Evolutionary conservation across 2,329 filamentous ascomycete genomes (phyloP).

Genomic region (Orbilia brochopaga): DNA sequence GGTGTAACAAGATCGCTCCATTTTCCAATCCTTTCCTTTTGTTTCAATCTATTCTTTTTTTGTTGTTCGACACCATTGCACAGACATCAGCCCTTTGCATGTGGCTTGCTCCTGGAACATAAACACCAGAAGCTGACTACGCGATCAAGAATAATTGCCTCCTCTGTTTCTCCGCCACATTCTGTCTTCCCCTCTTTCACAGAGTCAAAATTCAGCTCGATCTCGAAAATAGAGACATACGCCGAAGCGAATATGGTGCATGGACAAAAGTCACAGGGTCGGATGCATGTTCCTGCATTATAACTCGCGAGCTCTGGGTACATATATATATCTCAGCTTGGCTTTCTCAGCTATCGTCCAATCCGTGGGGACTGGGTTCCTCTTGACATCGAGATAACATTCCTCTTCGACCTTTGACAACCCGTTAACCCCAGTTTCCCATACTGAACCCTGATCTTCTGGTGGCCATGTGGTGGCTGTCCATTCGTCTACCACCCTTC

Average conservation of each 20-base stretch:
- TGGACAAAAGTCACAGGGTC: constrained; percentile 39
- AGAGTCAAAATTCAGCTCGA: background rate
- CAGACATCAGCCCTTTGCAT: too few species aligned
- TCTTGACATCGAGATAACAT: background rate
- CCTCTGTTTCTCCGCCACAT: too few species aligned
- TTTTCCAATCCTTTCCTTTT: background rate
- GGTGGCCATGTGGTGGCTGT: constrained; percentile 45
- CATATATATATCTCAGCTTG: constrained; percentile 17
- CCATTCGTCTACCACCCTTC: constrained; percentile 46
- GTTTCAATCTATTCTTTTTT: background rate
- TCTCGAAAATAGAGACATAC: background rate
- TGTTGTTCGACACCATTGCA: too few species aligned
- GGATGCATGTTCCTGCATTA: constrained; percentile 47
- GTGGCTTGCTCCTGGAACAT: too few species aligned
- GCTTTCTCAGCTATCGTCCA: background rate
- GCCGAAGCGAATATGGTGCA: constrained; percentile 7
- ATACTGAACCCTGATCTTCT: constrained; percentile 19
- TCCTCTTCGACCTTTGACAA: constrained; percentile 2
- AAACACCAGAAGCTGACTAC: too few species aligned
- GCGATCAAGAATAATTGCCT: too few species aligned
- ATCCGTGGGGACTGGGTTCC: background rate
- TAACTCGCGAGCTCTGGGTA: constrained; percentile 3
- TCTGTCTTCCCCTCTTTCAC: too few species aligned
- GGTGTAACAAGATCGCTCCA: background rate
- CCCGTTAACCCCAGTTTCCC: too few species aligned